Conservation (phyloP, 805 yeast genomes). For the Phaffomyces antillensis region DNA sequence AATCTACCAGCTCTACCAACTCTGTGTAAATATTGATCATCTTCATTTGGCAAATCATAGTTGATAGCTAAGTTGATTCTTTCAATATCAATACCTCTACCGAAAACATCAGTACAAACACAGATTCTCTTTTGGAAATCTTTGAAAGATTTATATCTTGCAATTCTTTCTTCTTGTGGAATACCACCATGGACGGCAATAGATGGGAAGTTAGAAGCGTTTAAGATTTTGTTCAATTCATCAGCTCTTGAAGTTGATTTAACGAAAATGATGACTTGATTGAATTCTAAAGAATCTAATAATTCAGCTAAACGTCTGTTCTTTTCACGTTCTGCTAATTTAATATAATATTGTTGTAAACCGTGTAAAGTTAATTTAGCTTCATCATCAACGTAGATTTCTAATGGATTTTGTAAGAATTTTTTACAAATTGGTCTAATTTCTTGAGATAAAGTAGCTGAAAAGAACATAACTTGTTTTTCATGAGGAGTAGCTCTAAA, state of each 20-base stretch:
- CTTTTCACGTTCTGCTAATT: conserved; percentile 85
- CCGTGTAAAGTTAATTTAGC: conserved; percentile 97
- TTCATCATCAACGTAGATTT: conserved; percentile 95
- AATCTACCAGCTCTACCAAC: conserved; percentile 99
- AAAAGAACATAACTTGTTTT: conserved; percentile 98
- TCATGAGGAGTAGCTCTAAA: conserved; percentile 97
- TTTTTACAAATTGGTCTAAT: conserved; percentile 95
- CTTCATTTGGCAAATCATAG: conserved; percentile 93
- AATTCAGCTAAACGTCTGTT: conserved; percentile 88
- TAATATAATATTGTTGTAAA: conserved; percentile 91
- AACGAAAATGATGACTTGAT: conserved; percentile 96
- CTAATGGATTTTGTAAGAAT: conserved; percentile 96
- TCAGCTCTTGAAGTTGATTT: conserved; percentile 87
- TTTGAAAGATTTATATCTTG: conserved; percentile 90
- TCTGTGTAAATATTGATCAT: conserved; percentile 97
- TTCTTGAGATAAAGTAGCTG: conserved; percentile 91
- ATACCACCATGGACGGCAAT: conserved; percentile 94
- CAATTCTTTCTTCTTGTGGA: conserved; percentile 97
- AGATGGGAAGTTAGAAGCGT: conserved; percentile 93
- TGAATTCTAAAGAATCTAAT: conserved; percentile 90
- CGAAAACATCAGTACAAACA: conserved; percentile 96
- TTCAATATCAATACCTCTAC: conserved; percentile 99
- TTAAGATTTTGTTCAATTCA: conserved; percentile 80
- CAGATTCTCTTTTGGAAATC: conserved; percentile 98
- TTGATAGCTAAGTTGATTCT: conserved; percentile 97